Evolutionary conservation across 306 rosid species (phyloP).

Genomic region (Ormosia emarginata): DNA sequence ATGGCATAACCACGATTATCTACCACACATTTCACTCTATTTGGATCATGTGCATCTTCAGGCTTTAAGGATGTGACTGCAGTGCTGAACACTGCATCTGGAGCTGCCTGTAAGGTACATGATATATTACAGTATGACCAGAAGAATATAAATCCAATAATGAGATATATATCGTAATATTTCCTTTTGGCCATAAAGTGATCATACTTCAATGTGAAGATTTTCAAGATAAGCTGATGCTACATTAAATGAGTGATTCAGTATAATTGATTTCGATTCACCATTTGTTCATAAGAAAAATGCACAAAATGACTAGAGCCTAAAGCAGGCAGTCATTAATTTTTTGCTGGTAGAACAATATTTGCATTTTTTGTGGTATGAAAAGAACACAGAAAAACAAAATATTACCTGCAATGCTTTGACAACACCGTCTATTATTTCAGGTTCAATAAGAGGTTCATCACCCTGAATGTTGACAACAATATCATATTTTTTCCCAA

Average conservation of each 20-base stretch:
- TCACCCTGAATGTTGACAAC: conserved; percentile 98
- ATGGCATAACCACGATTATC: conserved; percentile 81
- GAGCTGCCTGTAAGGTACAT: conserved; percentile 62
- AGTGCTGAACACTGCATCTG: conserved; percentile 99
- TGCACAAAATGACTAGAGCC: background rate
- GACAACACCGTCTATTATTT: conserved; percentile 85
- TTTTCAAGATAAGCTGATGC: background rate
- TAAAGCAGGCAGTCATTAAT: background rate
- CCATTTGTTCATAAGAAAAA: background rate
- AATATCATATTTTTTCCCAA: conserved; percentile 73
- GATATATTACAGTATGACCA: conserved; percentile 13
- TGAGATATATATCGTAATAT: background rate
- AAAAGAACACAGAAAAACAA: background rate
- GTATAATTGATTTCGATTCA: conserved; percentile 17
- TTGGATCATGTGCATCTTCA: conserved; percentile 84
- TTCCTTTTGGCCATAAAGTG: background rate
- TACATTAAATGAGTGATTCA: background rate
- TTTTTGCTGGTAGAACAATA: background rate
- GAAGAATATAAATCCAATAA: background rate
- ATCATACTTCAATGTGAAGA: background rate
- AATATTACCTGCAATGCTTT: conserved; percentile 80
- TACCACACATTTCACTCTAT: conserved; percentile 88
- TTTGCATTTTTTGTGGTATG: background rate
- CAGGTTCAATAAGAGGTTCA: conserved; percentile 95
- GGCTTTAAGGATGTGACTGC: conserved; percentile 87